Base-by-base conservation (phyloP, 305 asterid species). In the Fraxinus sp. region DNA sequence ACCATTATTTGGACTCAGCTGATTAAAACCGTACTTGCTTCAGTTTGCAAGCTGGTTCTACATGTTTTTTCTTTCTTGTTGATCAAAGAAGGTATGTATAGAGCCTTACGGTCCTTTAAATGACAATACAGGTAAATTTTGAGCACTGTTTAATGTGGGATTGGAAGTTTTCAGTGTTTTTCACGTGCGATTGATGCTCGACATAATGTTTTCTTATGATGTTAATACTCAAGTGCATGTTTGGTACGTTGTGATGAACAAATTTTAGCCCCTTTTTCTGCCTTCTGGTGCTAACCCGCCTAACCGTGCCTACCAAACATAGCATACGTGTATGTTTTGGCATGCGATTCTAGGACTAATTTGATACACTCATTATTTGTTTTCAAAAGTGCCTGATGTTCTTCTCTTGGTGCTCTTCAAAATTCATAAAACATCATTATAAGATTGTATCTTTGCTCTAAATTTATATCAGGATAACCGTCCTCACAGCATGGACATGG, bases 401-500 rank as follows among this genome's bases (percentile, higher is more conserved):
- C 26, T 55, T 55, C 66, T 55, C 24, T 55, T 18, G 10, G 66
- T 55, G 66, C 66, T 1, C 26, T 55, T 5, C 26, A 55, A 55
- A 55, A 55, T n/a, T 55, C 9, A n/a, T 52, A 18, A 13, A 52
- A 52, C 22, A n/a, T 52, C 24, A 1, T 52, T 52, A 16, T n/a
- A 52, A 52, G 64, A 52, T 52, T 52, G 64, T 52, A 3, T 62
- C 72, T 68, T 68, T 26, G 37, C 0, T 5, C 37, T 68, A 28
- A 77, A 24, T 32, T 37, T 82, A 16, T 66, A 79, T 77, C 94
- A 93, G 97, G 97, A 88, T 76, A 44, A 84, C 36, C 84, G 5
- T 13, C 75, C 87, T 55, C 91, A 87, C 72, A 85, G 88, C 82
- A 89, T 89, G 79, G 90, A 64, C 88, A 83, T 92, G 36, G 59